A percentile compares a stretch with the other conserved stretches of the same genome.
phyloP scores from a whole-genome alignment of 345 rosid species.

The Chamaenerion angustifolium region DNA sequence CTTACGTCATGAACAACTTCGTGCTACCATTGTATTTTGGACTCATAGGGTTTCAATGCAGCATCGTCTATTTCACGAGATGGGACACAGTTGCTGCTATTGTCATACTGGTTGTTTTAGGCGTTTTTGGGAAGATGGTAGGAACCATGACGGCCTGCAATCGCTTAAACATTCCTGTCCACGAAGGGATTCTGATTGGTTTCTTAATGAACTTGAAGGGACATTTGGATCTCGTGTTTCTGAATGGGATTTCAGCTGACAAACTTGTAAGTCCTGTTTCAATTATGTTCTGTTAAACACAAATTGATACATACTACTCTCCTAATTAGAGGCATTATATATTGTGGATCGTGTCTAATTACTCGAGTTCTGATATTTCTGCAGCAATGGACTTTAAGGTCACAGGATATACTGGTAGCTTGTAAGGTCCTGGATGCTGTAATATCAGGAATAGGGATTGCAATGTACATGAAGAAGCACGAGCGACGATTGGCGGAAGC shows the following conservation, averaged over 20 bases:
- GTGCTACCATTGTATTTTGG: constrained; percentile 77
- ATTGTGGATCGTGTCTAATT: too few species aligned
- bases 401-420: constrained; percentile 40
- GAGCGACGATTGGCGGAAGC: constrained; percentile 27
- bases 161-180: constrained; percentile 34
- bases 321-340: too few species aligned
- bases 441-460: constrained; percentile 36
- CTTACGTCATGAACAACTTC: constrained; percentile 54
- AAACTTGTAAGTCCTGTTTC: background rate
- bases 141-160: constrained; percentile 48
- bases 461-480: constrained; percentile 24
- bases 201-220: constrained; percentile 59
- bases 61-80: constrained; percentile 9
- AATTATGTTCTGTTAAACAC: too few species aligned
- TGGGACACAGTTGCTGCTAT: constrained; percentile 9
- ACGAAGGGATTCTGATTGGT: constrained; percentile 36
- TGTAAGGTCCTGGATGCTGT: constrained; percentile 46
- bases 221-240: constrained; percentile 45
- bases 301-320: too few species aligned
- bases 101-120: constrained; percentile 20
- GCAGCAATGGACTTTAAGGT: constrained; percentile 22
- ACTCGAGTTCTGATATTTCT: background rate
- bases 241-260: constrained; percentile 8
- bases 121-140: constrained; percentile 33
- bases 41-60: constrained; percentile 57